These are phyloP conservation scores for Tricholoma saponaceum DNA, from an alignment of 768 basidiomycete genomes.

Conservation along the genomic window DNA sequence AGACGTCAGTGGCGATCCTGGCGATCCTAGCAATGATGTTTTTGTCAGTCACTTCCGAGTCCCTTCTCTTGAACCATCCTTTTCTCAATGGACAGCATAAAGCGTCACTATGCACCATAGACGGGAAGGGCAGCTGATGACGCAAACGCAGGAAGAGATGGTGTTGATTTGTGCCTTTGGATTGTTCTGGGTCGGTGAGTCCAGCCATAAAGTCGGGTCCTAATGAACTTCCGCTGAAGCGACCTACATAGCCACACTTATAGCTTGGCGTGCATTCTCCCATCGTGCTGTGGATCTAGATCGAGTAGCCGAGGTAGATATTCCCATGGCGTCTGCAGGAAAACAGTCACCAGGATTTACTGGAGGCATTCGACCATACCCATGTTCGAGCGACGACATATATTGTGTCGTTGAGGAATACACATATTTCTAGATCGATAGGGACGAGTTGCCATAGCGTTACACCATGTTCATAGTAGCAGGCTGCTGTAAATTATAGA, in stretches of 20 bases:
- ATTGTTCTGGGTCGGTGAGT: conserved; percentile 73
- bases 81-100: background rate
- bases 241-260: conserved; percentile 31
- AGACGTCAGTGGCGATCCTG: conserved; percentile 69
- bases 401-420: conserved; percentile 62
- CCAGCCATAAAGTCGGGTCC: background rate
- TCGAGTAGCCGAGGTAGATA: conserved; percentile 15
- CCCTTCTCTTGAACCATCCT: background rate
- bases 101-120: conserved; percentile 71
- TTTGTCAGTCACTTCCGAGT: conserved; percentile 53
- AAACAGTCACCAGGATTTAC: conserved; percentile 14
- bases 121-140: conserved; percentile 54
- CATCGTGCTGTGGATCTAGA: conserved; percentile 21
- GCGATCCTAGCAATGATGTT: conserved; percentile 62
- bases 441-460: background rate
- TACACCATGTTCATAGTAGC: background rate
- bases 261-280: conserved; percentile 43
- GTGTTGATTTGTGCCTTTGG: conserved; percentile 68
- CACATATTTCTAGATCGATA: conserved; percentile 12
- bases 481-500: background rate
- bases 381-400: conserved; percentile 54
- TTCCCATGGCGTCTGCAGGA: conserved; percentile 7
- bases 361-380: conserved; percentile 35
- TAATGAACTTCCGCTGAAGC: conserved; percentile 1
- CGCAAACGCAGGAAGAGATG: conserved; percentile 71